Percentiles rank a stretch among this genome's conserved stretches.
Conservation (phyloP, 495 filamentous ascomycete genomes). For the Amphirosellinia nigrospora region DNA sequence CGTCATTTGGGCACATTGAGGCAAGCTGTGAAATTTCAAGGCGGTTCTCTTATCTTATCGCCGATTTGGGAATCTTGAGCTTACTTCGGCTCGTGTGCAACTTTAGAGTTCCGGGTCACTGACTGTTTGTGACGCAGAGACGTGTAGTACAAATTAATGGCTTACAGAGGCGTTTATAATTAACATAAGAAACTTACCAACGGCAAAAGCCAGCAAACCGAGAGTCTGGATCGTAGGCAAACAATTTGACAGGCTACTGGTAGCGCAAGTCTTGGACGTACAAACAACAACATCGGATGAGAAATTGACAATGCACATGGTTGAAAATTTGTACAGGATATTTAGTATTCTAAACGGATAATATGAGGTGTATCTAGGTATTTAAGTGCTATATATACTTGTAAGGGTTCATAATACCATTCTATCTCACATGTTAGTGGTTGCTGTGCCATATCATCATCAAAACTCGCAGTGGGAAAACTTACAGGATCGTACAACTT, state of each 20-base stretch:
- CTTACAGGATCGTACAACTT: constrained; percentile 87
- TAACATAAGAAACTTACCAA: no score
- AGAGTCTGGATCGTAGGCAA: no score
- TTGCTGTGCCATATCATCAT: not conserved
- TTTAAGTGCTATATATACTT: constrained; percentile 66
- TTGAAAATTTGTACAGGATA: not conserved
- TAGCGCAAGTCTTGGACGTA: not conserved
- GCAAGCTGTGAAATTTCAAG: constrained; percentile 15
- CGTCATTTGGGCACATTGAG: not conserved
- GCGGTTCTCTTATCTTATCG: constrained; percentile 27
- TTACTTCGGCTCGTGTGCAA: not conserved
- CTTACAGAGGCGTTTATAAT: no score
- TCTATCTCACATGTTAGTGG: constrained; percentile 52
- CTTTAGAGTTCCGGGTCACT: no score
- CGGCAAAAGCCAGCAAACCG: no score
- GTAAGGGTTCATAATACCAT: constrained; percentile 94
- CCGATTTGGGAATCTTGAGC: constrained; percentile 4
- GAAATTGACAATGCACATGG: not conserved
- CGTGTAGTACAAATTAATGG: no score
- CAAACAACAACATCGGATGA: not conserved
- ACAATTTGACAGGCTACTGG: no score
- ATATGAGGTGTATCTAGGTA: constrained; percentile 13
- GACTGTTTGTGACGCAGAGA: no score
- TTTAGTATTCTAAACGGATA: not conserved
- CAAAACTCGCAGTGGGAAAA: constrained; percentile 28